Base-by-base conservation (phyloP, 129 eudicot genomes). In the Pittosporum tobira region DNA sequence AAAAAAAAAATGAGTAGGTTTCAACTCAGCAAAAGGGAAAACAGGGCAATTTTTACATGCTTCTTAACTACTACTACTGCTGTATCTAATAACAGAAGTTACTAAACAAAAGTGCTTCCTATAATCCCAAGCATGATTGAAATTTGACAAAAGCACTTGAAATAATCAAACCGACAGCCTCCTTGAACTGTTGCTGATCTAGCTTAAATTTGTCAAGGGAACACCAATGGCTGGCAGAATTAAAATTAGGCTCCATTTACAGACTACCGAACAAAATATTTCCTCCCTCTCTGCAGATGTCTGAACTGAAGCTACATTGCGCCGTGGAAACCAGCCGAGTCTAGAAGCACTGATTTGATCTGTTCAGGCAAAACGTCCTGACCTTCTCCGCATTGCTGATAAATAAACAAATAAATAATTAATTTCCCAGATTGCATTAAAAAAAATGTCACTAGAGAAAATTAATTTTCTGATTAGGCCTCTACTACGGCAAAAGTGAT, bases 331-430 rank as follows among this genome's bases (percentile, higher is more conserved):
- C 89, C 94, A 47, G 94, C 96, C 5, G 81, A 71, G 38, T 84
- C 89, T 58, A 84, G 42, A 23, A 88, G 89, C 42, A 76, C 77
- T 20, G 89, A 87, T 76, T 88, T 88, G 59, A 88, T 84, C 73
- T 84, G 94, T 68, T 88, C 96, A 7, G 93, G 94, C 34, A 62
- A 64, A 63, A 83, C 66, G 2, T 87, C 96, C 65, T 69, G 70
- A 13, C 80, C 88, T 64, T 78, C 94, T 58, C 73, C 65, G 73
- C 79, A 80, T 70, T 87, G 88, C 94, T 83, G 86, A 62, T 34
- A 57, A 68, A 56, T 59, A 53, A 64, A 57, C 60, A 73, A 0
- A 15, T n/a, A 45, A 20, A 15, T n/a, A 5, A 9, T 13, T 1
- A 46, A 20, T 27, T 23, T 27, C 18, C n/a, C 24, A 20, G 40